These are phyloP conservation scores for Oryza glumipatula DNA, from an alignment of 176 grass and related monocot genomes.

Conservation along the genomic window DNA sequence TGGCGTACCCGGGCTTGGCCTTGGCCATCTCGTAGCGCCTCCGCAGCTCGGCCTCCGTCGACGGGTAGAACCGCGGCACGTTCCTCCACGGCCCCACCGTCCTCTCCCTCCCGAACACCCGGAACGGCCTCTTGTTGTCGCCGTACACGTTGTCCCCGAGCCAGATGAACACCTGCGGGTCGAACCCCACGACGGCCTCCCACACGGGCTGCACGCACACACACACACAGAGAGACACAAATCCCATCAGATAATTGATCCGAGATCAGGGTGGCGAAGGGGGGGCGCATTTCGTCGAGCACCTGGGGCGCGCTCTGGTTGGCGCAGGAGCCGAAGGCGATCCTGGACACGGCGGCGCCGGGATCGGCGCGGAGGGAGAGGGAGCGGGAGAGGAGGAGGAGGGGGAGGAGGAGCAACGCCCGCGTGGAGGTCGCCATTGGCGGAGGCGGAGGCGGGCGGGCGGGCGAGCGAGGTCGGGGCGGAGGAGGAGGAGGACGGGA, in stretches of 20 bases:
- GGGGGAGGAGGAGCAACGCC: not conserved
- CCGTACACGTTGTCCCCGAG: slow-evolving; percentile 97
- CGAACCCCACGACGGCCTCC: slow-evolving; percentile 67
- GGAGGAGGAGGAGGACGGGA: not conserved
- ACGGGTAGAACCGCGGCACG: slow-evolving; percentile 74
- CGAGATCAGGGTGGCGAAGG: not conserved
- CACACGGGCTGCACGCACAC: slow-evolving; percentile 67
- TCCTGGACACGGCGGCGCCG: slow-evolving; percentile 58
- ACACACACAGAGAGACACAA: no score
- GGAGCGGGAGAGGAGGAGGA: not conserved
- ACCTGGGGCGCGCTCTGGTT: slow-evolving; percentile 90
- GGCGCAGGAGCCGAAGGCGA: slow-evolving; percentile 90
- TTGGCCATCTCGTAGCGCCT: slow-evolving; percentile 70
- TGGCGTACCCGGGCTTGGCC: slow-evolving; percentile 69
- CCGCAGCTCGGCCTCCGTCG: slow-evolving; percentile 71
- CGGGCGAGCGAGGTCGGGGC: not conserved
- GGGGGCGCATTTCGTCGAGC: not conserved
- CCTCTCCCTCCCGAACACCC: slow-evolving; percentile 62
- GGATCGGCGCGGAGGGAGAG: not conserved
- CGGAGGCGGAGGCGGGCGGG: not conserved
- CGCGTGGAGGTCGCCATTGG: slow-evolving; percentile 40
- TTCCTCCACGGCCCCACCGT: slow-evolving; percentile 91
- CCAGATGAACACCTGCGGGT: slow-evolving; percentile 91
- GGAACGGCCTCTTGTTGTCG: slow-evolving; percentile 75
- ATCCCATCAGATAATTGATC: no score